phyloP scores from a whole-genome alignment of 805 yeast species.

The Candida nonsorbophila region DNA sequence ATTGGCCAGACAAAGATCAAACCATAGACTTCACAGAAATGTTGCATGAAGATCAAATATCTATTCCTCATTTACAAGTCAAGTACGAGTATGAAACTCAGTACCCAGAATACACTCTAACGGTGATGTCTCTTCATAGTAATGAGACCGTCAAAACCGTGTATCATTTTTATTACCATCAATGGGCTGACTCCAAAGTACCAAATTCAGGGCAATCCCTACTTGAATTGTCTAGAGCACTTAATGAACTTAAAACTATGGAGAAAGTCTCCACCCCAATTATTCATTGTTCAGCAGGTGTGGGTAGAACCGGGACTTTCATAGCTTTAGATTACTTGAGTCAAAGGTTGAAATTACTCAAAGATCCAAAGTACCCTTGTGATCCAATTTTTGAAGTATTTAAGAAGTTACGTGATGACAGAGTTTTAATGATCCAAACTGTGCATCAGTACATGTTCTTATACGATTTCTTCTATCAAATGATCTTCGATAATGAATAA shows the following conservation, averaged over 20 bases:
- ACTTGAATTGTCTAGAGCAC: constrained; percentile 15
- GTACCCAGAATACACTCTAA: constrained; percentile 18
- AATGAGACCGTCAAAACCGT: constrained; percentile 18
- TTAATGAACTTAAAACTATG: constrained; percentile 7
- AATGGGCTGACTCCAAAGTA: constrained; percentile 42
- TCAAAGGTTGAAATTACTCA: constrained; percentile 5
- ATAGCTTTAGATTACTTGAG: constrained; percentile 31
- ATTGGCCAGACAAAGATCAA: constrained; percentile 31
- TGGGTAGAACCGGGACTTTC: constrained; percentile 41
- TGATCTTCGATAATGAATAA: no score
- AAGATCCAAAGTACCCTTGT: constrained; percentile 1
- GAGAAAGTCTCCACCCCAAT: constrained; percentile 13
- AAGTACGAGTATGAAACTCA: constrained; percentile 13
- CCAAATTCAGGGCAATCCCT: constrained; percentile 32
- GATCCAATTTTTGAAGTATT: constrained; percentile 28
- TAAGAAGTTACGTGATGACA: constrained; percentile 19
- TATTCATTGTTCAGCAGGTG: constrained; percentile 45
- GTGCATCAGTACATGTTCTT: constrained; percentile 29
- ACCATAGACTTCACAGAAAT: constrained; percentile 14
- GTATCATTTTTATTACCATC: constrained; percentile 34
- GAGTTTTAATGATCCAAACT: constrained; percentile 44
- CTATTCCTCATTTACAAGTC: constrained; percentile 11
- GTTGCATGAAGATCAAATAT: constrained; percentile 16
- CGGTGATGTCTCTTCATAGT: constrained; percentile 18
- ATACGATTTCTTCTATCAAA: constrained; percentile 20